phyloP scores from a whole-genome alignment of 768 basidiomycete genomes.

The Kwoniella mangroviensis region DNA sequence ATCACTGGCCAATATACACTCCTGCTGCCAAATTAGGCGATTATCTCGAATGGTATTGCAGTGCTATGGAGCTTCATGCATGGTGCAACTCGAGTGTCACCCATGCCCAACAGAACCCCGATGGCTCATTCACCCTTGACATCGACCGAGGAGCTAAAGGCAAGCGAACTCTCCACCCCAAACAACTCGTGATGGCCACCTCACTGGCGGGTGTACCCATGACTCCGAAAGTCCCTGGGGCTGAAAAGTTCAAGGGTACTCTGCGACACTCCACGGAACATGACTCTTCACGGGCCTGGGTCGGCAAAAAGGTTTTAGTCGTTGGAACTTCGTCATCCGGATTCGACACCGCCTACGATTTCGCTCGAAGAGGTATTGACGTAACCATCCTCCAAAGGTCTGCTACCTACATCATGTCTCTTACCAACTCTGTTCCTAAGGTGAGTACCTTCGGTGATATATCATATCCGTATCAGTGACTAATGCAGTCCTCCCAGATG shows the following conservation, averaged over 20 bases:
- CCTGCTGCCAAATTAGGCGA: conserved; percentile 52
- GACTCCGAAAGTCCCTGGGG: conserved; percentile 13
- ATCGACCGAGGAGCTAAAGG: conserved; percentile 17
- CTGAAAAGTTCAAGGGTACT: conserved; percentile 68
- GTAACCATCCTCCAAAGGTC: conserved; percentile 63
- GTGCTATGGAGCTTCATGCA: conserved; percentile 24
- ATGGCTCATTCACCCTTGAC: conserved; percentile 24
- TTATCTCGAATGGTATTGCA: conserved; percentile 50
- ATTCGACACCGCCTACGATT: conserved; percentile 65
- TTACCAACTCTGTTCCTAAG: conserved; percentile 35
- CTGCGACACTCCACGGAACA: conserved; percentile 68
- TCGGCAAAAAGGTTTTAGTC: conserved; percentile 69
- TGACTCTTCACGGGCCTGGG: conserved; percentile 64
- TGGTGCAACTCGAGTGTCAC: conserved; percentile 22
- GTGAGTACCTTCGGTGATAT: too few species aligned
- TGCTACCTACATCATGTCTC: conserved; percentile 65
- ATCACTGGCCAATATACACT: conserved; percentile 54
- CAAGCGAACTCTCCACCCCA: conserved; percentile 18
- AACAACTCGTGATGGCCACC: conserved; percentile 25
- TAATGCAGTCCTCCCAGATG: too few species aligned
- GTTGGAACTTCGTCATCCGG: conserved; percentile 67
- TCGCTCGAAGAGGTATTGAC: conserved; percentile 62
- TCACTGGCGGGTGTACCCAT: conserved; percentile 23
- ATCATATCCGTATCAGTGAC: too few species aligned
- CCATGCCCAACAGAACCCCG: conserved; percentile 5